Conservation (phyloP, 1,284 basidiomycete species). For the Hypsizygus ulmarius region DNA sequence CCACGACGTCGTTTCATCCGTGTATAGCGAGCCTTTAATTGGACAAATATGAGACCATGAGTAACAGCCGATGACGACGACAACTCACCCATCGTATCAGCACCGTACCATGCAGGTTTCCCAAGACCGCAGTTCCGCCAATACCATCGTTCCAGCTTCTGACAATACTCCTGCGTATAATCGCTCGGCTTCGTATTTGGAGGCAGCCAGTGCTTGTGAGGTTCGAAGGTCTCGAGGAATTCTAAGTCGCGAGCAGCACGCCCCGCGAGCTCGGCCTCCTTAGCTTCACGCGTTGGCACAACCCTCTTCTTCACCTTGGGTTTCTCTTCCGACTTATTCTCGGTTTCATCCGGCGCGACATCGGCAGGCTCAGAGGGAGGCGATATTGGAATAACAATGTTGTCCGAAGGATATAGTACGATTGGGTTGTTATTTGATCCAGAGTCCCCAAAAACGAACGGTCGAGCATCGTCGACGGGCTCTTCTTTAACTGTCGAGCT, state of each 20-base stretch:
- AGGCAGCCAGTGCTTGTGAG: constrained; percentile 76
- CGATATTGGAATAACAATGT: constrained; percentile 26
- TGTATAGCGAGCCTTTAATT: constrained; percentile 76
- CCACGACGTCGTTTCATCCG: constrained; percentile 81
- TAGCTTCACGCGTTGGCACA: constrained; percentile 44
- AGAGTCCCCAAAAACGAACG: constrained; percentile 18
- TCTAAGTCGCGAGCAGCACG: constrained; percentile 53
- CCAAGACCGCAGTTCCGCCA: constrained; percentile 92
- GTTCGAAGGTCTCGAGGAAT: constrained; percentile 73
- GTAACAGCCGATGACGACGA: neutral
- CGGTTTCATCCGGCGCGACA: constrained; percentile 23
- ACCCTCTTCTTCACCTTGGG: constrained; percentile 42
- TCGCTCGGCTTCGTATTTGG: constrained; percentile 65
- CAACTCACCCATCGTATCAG: constrained; percentile 81
- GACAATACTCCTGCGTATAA: constrained; percentile 85
- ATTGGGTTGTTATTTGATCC: constrained; percentile 17
- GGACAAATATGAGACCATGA: constrained; percentile 3
- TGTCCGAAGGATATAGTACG: constrained; percentile 36
- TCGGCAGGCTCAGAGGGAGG: constrained; percentile 18
- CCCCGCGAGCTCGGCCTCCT: constrained; percentile 53
- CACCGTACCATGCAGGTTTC: constrained; percentile 93
- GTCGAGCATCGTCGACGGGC: constrained; percentile 29
- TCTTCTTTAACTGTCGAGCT: constrained; percentile 41
- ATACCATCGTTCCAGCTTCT: constrained; percentile 84
- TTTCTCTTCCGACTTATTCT: constrained; percentile 30